A percentile compares a stretch with the other conserved stretches of the same genome.
Conservation (phyloP, 2,329 filamentous ascomycete genomes). For the Fusarium graminum region DNA sequence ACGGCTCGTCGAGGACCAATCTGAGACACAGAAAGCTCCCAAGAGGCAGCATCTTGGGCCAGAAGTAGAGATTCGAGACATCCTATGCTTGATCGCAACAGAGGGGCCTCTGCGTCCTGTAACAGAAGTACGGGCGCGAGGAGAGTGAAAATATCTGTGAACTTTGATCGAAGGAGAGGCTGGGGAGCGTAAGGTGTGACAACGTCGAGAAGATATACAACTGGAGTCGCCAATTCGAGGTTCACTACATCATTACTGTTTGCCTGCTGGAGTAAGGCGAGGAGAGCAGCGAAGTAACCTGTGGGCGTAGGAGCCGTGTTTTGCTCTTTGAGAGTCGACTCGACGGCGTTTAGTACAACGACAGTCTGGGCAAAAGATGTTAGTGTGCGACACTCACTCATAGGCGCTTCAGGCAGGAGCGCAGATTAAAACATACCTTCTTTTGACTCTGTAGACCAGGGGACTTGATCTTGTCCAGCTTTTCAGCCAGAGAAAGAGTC, state of each 20-base stretch:
- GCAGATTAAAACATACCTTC: conserved; percentile 71
- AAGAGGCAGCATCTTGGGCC: conserved; percentile 87
- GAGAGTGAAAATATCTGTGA: conserved; percentile 89
- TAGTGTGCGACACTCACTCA: conserved; percentile 29
- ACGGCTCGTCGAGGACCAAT: conserved; percentile 89
- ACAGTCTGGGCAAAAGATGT: conserved; percentile 69
- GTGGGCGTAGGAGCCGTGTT: conserved; percentile 86
- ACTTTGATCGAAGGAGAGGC: conserved; percentile 91
- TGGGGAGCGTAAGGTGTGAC: conserved; percentile 87
- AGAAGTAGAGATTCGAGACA: conserved; percentile 92
- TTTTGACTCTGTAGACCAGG: conserved; percentile 96
- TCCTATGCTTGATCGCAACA: conserved; percentile 89
- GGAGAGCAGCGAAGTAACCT: conserved; percentile 94
- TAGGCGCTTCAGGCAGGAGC: neutral
- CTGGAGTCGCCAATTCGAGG: conserved; percentile 84
- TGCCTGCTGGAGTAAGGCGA: conserved; percentile 86
- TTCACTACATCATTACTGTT: conserved; percentile 77
- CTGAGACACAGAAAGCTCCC: conserved; percentile 86
- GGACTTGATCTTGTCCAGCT: conserved; percentile 96
- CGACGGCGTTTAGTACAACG: conserved; percentile 89
- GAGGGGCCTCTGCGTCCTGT: conserved; percentile 85
- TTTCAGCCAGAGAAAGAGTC: conserved; percentile 76
- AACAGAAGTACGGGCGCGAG: conserved; percentile 87
- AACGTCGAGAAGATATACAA: conserved; percentile 95
- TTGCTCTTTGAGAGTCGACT: conserved; percentile 91